A percentile compares a stretch with the other conserved stretches of the same genome.
Evolutionary conservation across 306 rosid genomes (phyloP).

Genomic region (Glycine soja): DNA sequence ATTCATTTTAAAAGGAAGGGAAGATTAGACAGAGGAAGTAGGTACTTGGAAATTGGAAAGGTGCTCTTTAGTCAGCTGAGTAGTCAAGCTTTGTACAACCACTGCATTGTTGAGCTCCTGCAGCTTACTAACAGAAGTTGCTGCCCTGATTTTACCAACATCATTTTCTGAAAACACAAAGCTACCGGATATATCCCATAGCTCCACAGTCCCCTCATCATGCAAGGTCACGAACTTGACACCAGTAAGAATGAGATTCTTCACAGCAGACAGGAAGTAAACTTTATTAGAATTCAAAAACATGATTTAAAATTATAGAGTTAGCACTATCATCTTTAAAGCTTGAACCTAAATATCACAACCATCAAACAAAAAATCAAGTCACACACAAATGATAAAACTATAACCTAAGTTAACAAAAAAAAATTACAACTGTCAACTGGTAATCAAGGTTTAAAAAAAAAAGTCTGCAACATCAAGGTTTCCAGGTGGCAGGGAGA

Average conservation of each 20-base stretch:
- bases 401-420: background rate
- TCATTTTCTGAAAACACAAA: slow-evolving; percentile 75
- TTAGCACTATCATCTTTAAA: background rate
- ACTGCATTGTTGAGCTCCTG: slow-evolving; percentile 95
- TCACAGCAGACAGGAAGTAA: slow-evolving; percentile 66
- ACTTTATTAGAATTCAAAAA: slow-evolving; percentile 36
- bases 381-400: background rate
- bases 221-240: slow-evolving; percentile 91
- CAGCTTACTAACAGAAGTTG: slow-evolving; percentile 80
- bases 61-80: too few species aligned
- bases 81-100: slow-evolving; percentile 64
- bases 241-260: slow-evolving; percentile 93
- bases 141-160: slow-evolving; percentile 81
- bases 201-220: slow-evolving; percentile 78
- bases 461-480: background rate
- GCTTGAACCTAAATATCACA: slow-evolving; percentile 1
- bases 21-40: background rate
- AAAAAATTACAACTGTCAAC: too few species aligned
- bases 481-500: background rate
- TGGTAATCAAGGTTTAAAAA: background rate
- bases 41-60: slow-evolving; percentile 78
- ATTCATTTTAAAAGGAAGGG: background rate
- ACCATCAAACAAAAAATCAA: background rate
- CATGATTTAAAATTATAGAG: slow-evolving; percentile 8
- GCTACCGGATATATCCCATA: slow-evolving; percentile 85